Evolutionary conservation across 2,329 filamentous ascomycete genomes (phyloP).

Genomic region (Elsinoe arachidis): DNA sequence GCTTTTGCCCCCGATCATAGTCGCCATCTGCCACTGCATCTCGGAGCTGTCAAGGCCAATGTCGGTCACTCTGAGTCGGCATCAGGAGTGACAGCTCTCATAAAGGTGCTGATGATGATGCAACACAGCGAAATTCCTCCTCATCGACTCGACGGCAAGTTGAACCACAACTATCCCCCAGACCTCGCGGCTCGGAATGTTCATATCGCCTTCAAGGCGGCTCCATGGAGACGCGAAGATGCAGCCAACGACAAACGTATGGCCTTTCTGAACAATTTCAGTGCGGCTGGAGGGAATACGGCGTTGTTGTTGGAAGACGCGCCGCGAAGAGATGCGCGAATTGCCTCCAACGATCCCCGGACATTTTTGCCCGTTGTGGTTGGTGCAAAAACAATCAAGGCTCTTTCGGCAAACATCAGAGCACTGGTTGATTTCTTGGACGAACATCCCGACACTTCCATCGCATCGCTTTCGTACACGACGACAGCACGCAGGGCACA

Average conservation of each 20-base stretch:
- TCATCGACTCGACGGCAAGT: constrained; percentile 58
- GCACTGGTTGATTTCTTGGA: constrained; percentile 29
- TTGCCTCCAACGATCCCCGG: constrained; percentile 41
- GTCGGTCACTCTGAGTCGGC: constrained; percentile 25
- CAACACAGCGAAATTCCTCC: constrained; percentile 55
- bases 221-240: not conserved
- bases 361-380: constrained; percentile 50
- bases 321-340: constrained; percentile 18
- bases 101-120: constrained; percentile 58
- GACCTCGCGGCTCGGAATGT: constrained; percentile 50
- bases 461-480: constrained; percentile 56
- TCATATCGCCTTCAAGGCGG: constrained; percentile 46
- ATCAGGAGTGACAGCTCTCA: constrained; percentile 43
- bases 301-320: constrained; percentile 57
- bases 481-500: constrained; percentile 51
- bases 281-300: constrained; percentile 57
- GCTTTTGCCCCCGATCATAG: constrained; percentile 16
- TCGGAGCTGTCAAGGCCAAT: constrained; percentile 24
- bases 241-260: not conserved
- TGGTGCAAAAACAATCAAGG: constrained; percentile 44
- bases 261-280: not conserved
- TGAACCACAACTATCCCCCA: constrained; percentile 52
- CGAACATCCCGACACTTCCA: constrained; percentile 26
- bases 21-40: constrained; percentile 16
- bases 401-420: constrained; percentile 47